Evolutionary conservation across 306 rosid genomes (phyloP).

Genomic region (Ammopiptanthus mongolicus): DNA sequence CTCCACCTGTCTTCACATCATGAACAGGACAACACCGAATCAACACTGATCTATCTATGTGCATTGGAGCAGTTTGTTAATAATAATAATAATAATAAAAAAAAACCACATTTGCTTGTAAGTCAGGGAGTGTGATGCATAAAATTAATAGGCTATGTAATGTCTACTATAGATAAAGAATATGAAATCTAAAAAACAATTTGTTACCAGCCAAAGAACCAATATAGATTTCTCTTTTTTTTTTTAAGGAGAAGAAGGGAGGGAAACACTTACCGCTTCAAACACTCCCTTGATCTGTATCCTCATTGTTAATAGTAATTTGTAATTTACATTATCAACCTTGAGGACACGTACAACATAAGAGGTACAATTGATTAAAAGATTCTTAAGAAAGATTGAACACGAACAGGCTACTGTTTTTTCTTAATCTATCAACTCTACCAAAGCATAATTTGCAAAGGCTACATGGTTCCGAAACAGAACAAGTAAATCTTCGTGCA

Average conservation of each 20-base stretch:
- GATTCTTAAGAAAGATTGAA: slow-evolving; percentile 9
- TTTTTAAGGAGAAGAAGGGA: background rate
- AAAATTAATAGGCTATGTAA: background rate
- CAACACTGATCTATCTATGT: background rate
- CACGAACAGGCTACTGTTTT: background rate
- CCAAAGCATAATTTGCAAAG: background rate
- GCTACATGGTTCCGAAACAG: background rate
- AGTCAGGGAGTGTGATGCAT: background rate
- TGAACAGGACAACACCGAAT: background rate
- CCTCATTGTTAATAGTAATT: slow-evolving; percentile 31
- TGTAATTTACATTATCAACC: slow-evolving; percentile 27
- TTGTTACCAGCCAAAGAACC: background rate
- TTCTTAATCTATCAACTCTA: background rate
- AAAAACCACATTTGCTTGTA: background rate
- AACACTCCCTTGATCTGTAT: slow-evolving; percentile 21
- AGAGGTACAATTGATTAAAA: slow-evolving; percentile 22
- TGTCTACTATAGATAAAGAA: background rate
- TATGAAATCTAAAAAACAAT: background rate
- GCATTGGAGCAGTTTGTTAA: background rate
- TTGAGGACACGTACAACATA: slow-evolving; percentile 30
- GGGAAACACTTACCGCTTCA: slow-evolving; percentile 27
- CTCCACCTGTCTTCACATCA: slow-evolving; percentile 48
- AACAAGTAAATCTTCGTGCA: background rate
- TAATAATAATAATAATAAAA: background rate
- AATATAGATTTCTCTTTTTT: background rate